Conservation (phyloP, 192 early-diverging fungal species). For the Oehlia diaphana region DNA sequence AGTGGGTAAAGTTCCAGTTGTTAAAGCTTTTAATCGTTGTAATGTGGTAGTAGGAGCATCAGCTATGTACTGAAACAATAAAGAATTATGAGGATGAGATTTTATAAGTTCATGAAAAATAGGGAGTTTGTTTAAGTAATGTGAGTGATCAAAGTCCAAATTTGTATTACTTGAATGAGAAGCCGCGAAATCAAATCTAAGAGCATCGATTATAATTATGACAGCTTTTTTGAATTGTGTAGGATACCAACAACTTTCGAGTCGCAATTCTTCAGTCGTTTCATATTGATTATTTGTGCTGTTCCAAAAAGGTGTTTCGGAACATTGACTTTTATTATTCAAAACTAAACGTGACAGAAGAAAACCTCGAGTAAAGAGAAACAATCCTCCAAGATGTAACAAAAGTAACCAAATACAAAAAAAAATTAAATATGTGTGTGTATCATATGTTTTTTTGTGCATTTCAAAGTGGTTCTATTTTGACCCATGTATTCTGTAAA, state of each 20-base stretch:
- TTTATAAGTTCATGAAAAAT: conserved; percentile 49
- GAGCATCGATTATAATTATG: conserved; percentile 71
- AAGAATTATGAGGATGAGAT: conserved; percentile 52
- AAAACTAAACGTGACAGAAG: conserved; percentile 68
- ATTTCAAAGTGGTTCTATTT: too few relatives aligned
- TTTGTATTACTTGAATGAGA: conserved; percentile 31
- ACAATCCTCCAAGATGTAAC: conserved; percentile 54
- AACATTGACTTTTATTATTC: conserved; percentile 48
- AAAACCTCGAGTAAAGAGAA: conserved; percentile 72
- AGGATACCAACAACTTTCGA: conserved; percentile 42
- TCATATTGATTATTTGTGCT: not conserved
- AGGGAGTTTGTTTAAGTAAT: conserved; percentile 54
- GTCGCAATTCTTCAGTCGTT: conserved; percentile 28
- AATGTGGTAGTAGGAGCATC: conserved; percentile 84
- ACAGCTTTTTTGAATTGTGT: conserved; percentile 60
- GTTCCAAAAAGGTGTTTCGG: not conserved
- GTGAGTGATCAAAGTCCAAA: conserved; percentile 9
- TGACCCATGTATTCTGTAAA: too few relatives aligned
- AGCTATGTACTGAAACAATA: conserved; percentile 70
- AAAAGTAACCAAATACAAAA: conserved; percentile 41
- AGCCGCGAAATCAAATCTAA: conserved; percentile 64
- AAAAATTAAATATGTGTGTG: not conserved
- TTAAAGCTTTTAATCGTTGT: conserved; percentile 79
- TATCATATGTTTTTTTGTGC: not conserved
- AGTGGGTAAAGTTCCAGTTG: conserved; percentile 80